Evolutionary conservation across 2,329 filamentous ascomycete genomes (phyloP).

Genomic region (Kalaharituber pfeilii): DNA sequence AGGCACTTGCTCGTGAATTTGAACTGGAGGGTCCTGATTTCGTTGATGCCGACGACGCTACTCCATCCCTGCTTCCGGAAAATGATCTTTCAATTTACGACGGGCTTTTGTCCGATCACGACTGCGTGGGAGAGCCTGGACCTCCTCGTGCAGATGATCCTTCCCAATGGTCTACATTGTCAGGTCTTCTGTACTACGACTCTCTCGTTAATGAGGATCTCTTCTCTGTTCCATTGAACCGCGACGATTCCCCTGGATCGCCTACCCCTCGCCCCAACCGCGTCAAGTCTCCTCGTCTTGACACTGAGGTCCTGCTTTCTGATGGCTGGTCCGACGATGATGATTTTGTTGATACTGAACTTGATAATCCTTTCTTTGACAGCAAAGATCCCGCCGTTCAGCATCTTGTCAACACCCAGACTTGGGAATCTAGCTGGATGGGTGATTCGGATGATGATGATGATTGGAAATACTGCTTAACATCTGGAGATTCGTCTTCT

Average conservation of each 20-base stretch:
- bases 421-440: background rate
- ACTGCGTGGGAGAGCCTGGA: conserved; percentile 9
- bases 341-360: conserved; percentile 30
- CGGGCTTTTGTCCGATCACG: conserved; percentile 8
- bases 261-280: background rate
- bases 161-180: conserved; percentile 6
- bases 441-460: background rate
- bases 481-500: background rate
- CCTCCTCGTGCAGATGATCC: conserved; percentile 7
- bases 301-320: conserved; percentile 5
- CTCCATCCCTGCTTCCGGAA: background rate
- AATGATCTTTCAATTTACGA: conserved; percentile 6
- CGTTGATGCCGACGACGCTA: too few species aligned
- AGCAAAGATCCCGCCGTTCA: conserved; percentile 9
- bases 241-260: background rate
- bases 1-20: conserved; percentile 7
- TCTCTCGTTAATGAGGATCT: background rate
- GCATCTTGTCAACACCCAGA: conserved; percentile 3
- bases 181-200: conserved; percentile 1
- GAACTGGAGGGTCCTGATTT: background rate
- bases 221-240: conserved; percentile 3
- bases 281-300: conserved; percentile 3
- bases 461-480: background rate
- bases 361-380: conserved; percentile 25
- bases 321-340: conserved; percentile 23